Percentiles rank a stretch among this genome's conserved stretches.
These are phyloP conservation scores for Raffaelea albimanens DNA, from an alignment of 2,329 filamentous ascomycete species.

Conservation along the genomic window DNA sequence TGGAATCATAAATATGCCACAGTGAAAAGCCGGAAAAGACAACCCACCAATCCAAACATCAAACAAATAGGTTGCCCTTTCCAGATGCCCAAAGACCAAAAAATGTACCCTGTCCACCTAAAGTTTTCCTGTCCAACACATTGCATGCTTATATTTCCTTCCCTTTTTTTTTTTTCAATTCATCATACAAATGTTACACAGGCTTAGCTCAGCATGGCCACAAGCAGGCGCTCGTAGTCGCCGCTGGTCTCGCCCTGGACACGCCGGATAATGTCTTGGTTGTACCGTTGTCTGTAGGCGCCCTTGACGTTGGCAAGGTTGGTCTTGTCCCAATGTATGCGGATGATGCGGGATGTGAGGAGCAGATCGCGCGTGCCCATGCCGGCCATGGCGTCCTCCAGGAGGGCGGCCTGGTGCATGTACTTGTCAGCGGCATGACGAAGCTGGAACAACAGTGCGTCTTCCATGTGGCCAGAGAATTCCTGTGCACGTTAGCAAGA, in stretches of 20 bases:
- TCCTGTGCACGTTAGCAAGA: slow-evolving; percentile 34
- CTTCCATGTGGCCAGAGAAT: slow-evolving; percentile 88
- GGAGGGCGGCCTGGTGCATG: slow-evolving; percentile 68
- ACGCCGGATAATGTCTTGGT: slow-evolving; percentile 41
- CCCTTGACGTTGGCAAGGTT: slow-evolving; percentile 69
- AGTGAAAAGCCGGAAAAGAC: too few relatives aligned
- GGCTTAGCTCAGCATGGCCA: too few relatives aligned
- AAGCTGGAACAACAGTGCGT: slow-evolving; percentile 74
- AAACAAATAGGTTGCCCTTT: too few relatives aligned
- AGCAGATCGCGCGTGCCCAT: slow-evolving; percentile 78
- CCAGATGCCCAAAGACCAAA: too few relatives aligned
- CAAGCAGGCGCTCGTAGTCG: slow-evolving; percentile 68
- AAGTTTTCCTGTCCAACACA: too few relatives aligned
- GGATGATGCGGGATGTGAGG: slow-evolving; percentile 67
- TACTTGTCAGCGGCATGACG: slow-evolving; percentile 68
- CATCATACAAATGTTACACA: too few relatives aligned
- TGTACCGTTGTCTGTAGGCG: slow-evolving; percentile 64
- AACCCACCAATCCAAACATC: too few relatives aligned
- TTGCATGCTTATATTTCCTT: too few relatives aligned
- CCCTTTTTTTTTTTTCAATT: too few relatives aligned
- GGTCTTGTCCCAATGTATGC: slow-evolving; percentile 72
- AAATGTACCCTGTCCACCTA: too few relatives aligned
- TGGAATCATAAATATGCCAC: too few relatives aligned
- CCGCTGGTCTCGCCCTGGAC: slow-evolving; percentile 79
- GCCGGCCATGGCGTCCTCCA: slow-evolving; percentile 85